phyloP scores from a whole-genome alignment of 2,329 filamentous ascomycete species.

The Verruconis gallopava region DNA sequence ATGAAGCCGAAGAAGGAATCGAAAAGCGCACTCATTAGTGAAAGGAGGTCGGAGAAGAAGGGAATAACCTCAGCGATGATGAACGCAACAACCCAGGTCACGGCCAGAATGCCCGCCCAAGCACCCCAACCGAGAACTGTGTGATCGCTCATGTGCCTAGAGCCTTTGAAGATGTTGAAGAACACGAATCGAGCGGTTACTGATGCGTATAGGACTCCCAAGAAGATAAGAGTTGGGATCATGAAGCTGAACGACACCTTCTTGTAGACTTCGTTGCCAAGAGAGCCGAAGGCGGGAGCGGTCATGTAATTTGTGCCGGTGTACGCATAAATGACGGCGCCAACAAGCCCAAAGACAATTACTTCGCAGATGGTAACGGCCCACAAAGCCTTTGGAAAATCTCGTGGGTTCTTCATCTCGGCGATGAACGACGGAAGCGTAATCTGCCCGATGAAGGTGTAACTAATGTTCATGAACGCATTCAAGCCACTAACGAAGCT shows the following conservation, averaged over 20 bases:
- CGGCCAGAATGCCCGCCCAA: constrained; percentile 63
- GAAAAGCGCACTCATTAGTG: constrained; percentile 75
- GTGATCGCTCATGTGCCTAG: constrained; percentile 67
- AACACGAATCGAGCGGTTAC: constrained; percentile 85
- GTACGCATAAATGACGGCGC: constrained; percentile 71
- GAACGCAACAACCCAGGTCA: constrained; percentile 77
- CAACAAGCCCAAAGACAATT: constrained; percentile 73
- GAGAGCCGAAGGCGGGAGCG: constrained; percentile 72
- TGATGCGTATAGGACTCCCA: constrained; percentile 81
- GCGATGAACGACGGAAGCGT: constrained; percentile 90
- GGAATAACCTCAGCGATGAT: constrained; percentile 88
- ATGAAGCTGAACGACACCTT: constrained; percentile 90
- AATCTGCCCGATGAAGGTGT: constrained; percentile 93
- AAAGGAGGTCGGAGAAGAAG: constrained; percentile 70
- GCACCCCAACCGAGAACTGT: constrained; percentile 68
- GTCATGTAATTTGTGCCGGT: constrained; percentile 84
- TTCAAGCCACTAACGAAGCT: constrained; percentile 73
- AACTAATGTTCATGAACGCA: constrained; percentile 89
- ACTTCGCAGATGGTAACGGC: constrained; percentile 81
- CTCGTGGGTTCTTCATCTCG: constrained; percentile 69
- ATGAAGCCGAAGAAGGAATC: constrained; percentile 93
- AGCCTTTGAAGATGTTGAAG: constrained; percentile 61
- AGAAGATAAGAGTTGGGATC: constrained; percentile 86
- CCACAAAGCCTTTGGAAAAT: constrained; percentile 90
- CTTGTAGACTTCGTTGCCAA: constrained; percentile 62